These are phyloP conservation scores for Amanita brunnescens DNA, from an alignment of 768 basidiomycete species.

Conservation along the genomic window DNA sequence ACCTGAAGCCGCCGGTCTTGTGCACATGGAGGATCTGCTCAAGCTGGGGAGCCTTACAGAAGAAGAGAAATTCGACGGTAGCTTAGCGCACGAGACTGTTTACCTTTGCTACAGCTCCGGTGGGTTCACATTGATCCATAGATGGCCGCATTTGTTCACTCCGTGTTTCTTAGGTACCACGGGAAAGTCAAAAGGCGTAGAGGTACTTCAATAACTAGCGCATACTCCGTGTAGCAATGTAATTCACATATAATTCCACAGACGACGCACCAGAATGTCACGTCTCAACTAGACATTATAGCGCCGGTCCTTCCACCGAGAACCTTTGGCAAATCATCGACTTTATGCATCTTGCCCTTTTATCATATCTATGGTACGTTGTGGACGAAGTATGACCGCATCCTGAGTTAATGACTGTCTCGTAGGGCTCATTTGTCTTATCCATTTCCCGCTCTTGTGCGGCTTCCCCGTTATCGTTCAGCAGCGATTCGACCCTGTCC, in stretches of 20 bases:
- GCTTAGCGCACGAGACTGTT: constrained; percentile 46
- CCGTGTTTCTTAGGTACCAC: constrained; percentile 56
- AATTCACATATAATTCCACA: constrained; percentile 14
- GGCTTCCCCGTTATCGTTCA: constrained; percentile 51
- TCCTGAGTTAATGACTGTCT: not conserved
- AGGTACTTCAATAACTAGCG: constrained; percentile 21
- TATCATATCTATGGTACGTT: constrained; percentile 35
- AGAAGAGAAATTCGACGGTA: constrained; percentile 50
- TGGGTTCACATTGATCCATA: constrained; percentile 7
- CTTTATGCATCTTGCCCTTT: constrained; percentile 60
- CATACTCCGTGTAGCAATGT: not conserved
- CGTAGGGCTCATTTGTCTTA: constrained; percentile 50
- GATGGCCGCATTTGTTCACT: not conserved
- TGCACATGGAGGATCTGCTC: constrained; percentile 41
- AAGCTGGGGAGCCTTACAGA: constrained; percentile 34
- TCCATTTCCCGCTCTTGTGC: constrained; percentile 45
- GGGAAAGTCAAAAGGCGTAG: constrained; percentile 66
- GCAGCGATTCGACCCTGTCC: constrained; percentile 60
- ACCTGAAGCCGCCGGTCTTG: constrained; percentile 22
- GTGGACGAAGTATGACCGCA: not conserved
- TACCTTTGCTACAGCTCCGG: constrained; percentile 55
- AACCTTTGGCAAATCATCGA: constrained; percentile 32
- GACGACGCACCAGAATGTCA: constrained; percentile 66
- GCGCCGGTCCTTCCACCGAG: constrained; percentile 33
- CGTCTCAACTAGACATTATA: constrained; percentile 47